Conservation (phyloP, 805 yeast species). For the Wickerhamomyces chambardii region DNA sequence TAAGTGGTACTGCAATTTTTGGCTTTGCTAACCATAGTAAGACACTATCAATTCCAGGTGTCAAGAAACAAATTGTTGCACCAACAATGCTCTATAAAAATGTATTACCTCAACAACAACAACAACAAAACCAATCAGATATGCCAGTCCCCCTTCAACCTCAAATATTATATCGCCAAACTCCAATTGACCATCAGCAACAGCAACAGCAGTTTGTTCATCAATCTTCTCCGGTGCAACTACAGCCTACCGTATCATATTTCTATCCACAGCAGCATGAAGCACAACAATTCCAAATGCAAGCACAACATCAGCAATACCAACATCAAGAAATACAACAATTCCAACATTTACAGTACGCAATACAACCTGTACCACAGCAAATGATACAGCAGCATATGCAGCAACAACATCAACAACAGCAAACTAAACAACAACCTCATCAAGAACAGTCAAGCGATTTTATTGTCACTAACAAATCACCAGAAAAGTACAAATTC, state of each 20-base stretch:
- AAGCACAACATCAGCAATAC: constrained; percentile 5
- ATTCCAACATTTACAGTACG: background rate
- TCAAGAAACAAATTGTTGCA: constrained; percentile 12
- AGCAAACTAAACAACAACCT: background rate
- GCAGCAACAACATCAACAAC: background rate
- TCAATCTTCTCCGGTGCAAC: too few species aligned
- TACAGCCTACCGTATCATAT: constrained; percentile 3
- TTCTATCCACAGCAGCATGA: background rate
- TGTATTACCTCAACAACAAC: constrained; percentile 7
- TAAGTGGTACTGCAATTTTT: constrained; percentile 76
- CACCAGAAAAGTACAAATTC: constrained; percentile 45
- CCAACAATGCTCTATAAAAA: constrained; percentile 9
- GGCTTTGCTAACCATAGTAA: constrained; percentile 61
- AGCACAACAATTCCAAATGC: background rate
- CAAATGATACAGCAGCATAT: background rate
- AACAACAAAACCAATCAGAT: background rate
- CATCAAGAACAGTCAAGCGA: constrained; percentile 18
- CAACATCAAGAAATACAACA: background rate
- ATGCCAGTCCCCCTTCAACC: constrained; percentile 7
- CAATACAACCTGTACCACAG: background rate
- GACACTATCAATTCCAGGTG: constrained; percentile 52
- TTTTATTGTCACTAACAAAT: constrained; percentile 35
- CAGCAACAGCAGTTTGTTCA: too few species aligned
- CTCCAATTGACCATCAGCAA: background rate
- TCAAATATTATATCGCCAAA: background rate